phyloP scores from a whole-genome alignment of 2,329 filamentous ascomycete species.

The Aureobasidium leucospermi region DNA sequence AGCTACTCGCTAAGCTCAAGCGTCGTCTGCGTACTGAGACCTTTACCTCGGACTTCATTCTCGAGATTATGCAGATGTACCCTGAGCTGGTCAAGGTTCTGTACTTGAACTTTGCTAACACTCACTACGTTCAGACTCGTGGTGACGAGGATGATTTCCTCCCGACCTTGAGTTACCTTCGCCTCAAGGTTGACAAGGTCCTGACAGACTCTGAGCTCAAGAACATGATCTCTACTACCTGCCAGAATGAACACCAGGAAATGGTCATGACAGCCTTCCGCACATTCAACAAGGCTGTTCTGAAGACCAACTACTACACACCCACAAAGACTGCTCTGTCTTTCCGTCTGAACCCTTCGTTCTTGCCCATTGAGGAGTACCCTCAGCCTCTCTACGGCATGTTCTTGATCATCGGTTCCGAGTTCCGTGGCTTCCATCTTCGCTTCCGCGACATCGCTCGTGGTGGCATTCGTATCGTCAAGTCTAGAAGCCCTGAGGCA shows the following conservation, averaged over 20 bases:
- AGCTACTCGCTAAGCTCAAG: constrained; percentile 89
- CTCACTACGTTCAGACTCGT: constrained; percentile 66
- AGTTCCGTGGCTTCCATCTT: constrained; percentile 94
- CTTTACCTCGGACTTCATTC: constrained; percentile 95
- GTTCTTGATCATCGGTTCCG: constrained; percentile 96
- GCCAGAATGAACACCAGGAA: constrained; percentile 87
- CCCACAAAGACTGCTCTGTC: constrained; percentile 96
- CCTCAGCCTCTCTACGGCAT: constrained; percentile 91
- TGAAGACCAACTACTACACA: constrained; percentile 98
- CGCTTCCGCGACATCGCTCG: constrained; percentile 95
- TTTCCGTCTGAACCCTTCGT: constrained; percentile 84
- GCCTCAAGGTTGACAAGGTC: constrained; percentile 63
- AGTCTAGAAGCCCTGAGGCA: constrained; percentile 91
- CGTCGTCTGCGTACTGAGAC: constrained; percentile 91
- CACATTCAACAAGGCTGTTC: constrained; percentile 83
- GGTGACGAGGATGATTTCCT: constrained; percentile 61
- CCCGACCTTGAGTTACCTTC: constrained; percentile 61
- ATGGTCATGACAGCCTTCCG: constrained; percentile 98
- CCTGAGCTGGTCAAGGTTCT: constrained; percentile 78
- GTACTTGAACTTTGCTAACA: constrained; percentile 85
- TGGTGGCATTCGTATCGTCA: constrained; percentile 96
- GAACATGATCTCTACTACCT: constrained; percentile 70
- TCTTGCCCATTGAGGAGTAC: constrained; percentile 88
- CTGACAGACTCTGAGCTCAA: constrained; percentile 67
- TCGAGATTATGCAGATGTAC: constrained; percentile 91